Conservation (phyloP, 1,139 yeast genomes). For the Schwanniomyces etchellsii region DNA sequence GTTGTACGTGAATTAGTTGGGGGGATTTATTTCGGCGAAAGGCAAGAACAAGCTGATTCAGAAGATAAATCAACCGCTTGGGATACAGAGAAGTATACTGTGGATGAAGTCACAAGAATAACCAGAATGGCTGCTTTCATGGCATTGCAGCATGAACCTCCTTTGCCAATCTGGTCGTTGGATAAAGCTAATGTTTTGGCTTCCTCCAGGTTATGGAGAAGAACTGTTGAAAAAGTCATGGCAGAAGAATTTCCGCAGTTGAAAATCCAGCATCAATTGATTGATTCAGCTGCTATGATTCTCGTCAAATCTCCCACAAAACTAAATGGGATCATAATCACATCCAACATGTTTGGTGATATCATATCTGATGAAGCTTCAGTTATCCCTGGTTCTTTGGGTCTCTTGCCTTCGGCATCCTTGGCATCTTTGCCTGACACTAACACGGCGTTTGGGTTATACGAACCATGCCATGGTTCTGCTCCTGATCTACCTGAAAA, state of each 20-base stretch:
- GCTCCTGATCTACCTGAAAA: conserved; percentile 90
- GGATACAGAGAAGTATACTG: conserved; percentile 91
- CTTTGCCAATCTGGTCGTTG: conserved; percentile 89
- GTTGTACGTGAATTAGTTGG: conserved; percentile 97
- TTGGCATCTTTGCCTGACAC: conserved; percentile 93
- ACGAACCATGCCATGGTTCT: conserved; percentile 98
- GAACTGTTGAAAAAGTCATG: conserved; percentile 81
- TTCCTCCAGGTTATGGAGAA: conserved; percentile 93
- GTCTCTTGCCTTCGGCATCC: conserved; percentile 93
- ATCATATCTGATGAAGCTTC: conserved; percentile 97
- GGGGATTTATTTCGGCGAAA: conserved; percentile 94
- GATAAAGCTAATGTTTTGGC: conserved; percentile 98
- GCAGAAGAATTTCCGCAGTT: conserved; percentile 85
- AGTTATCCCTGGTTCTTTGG: conserved; percentile 95
- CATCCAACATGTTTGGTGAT: conserved; percentile 97
- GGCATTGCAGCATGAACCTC: conserved; percentile 91
- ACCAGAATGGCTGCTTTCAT: conserved; percentile 97
- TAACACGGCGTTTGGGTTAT: conserved; percentile 88
- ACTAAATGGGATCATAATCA: conserved; percentile 85
- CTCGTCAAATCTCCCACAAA: conserved; percentile 84
- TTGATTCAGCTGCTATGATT: conserved; percentile 98
- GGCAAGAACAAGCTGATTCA: conserved; percentile 84
- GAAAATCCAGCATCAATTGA: conserved; percentile 83
- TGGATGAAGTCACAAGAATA: conserved; percentile 86
- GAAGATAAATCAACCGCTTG: conserved; percentile 64